Base-by-base conservation (phyloP, 164 flowering plant species). In the Annona cherimola region DNA sequence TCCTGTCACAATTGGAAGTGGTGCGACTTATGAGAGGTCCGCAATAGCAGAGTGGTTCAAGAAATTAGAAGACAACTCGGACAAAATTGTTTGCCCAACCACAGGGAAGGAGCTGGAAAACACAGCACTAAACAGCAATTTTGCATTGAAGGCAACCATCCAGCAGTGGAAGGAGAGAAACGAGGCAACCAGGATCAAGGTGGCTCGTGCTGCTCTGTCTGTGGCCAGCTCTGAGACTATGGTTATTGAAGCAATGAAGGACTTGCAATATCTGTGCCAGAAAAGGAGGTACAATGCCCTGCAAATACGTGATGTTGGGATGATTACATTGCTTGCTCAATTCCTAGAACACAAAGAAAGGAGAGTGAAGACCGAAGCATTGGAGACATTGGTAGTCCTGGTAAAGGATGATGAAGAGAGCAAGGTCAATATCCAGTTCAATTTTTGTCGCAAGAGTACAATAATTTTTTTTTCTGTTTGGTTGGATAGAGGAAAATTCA, bases 131-230 rank as follows among this genome's bases (percentile, higher is more conserved):
- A 87, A 67, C 71, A 72, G 86, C 66, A 90, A 90, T 71, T 66
- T 82, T 26, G 91, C 94, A 69, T 74, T 90, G 39, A 92, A 85
- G 81, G 81, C 81, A 65, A 92, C 88, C 41, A 88, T 90, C 57
- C 85, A 86, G 67, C 85, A 86, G 76, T 90, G 97, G 97, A 83
- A 76, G 76, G 88, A 88, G 65, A 84, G 94, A 77, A 87, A 91
- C 76, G 91, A 88, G 70, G 81, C 78, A 39, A 82, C 86, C 39
- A 78, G 86, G 69, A 86, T 91, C 55, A 90, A 87, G 72, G 84
- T 83, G 42, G 84, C 86, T 0, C 81, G 86, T 35, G 85, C 92
- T 63, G 91, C 93, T 44, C 75, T 91, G 67, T 83, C 91, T 19
- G 63, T 84, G 43, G 91, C 86, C 26, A 83, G 86, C 71, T 84